Evolutionary conservation across 352 stramenopile genomes (phyloP).

Genomic region (Globisporangium mamillatum): DNA sequence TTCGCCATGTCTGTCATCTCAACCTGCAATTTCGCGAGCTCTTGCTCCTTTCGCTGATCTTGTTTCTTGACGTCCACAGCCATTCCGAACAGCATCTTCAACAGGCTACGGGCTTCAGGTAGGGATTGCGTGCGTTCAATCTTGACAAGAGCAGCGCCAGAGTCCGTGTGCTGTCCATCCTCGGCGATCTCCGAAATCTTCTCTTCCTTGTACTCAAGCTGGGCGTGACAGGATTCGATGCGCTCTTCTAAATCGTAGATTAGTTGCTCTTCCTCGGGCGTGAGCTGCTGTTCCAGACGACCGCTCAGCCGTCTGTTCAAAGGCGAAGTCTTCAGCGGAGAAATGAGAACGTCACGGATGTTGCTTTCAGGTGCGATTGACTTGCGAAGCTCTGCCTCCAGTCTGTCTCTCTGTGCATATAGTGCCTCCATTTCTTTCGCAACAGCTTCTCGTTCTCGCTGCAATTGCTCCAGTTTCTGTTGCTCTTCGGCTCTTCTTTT

Average conservation of each 20-base stretch:
- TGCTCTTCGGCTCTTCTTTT: constrained; percentile 80
- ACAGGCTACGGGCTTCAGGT: constrained; percentile 69
- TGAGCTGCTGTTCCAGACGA: constrained; percentile 48
- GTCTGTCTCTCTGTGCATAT: constrained; percentile 66
- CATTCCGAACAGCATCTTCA: constrained; percentile 87
- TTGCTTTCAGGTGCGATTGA: constrained; percentile 57
- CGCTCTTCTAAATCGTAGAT: constrained; percentile 83
- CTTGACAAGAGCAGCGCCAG: constrained; percentile 54
- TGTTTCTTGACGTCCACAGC: constrained; percentile 87
- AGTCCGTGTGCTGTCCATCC: constrained; percentile 42
- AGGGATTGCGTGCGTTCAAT: constrained; percentile 84
- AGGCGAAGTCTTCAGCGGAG: constrained; percentile 51
- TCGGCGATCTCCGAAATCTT: constrained; percentile 81
- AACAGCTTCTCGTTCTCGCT: constrained; percentile 70
- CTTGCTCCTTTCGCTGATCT: constrained; percentile 77
- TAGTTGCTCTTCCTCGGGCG: constrained; percentile 77
- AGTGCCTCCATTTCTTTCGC: constrained; percentile 81
- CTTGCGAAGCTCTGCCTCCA: constrained; percentile 67
- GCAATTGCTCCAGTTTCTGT: constrained; percentile 81
- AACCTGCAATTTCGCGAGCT: constrained; percentile 72
- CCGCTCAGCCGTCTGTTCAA: constrained; percentile 44
- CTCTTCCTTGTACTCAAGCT: constrained; percentile 89
- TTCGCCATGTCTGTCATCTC: constrained; percentile 60
- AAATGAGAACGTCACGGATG: constrained; percentile 82
- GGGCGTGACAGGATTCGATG: constrained; percentile 82